A percentile compares a stretch with the other conserved stretches of the same genome.
Evolutionary conservation across 257 asterid species (phyloP).

Genomic region (Craterostigma plantagineum): DNA sequence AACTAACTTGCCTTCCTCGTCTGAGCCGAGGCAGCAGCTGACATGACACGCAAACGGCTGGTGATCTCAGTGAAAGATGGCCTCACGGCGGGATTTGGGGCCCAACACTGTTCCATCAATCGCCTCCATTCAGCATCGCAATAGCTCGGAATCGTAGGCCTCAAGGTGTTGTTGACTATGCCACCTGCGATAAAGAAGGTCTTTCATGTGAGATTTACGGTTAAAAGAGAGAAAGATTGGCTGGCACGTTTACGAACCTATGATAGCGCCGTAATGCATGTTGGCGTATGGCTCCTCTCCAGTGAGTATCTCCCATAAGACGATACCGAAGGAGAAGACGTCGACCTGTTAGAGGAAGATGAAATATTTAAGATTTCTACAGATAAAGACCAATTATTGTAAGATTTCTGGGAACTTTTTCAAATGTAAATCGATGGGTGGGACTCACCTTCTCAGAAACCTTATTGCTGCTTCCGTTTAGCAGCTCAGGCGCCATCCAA

Average conservation of each 20-base stretch:
- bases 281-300: constrained; percentile 96
- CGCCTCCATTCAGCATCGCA: constrained; percentile 86
- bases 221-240: neutral
- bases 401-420: neutral
- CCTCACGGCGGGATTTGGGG: constrained; percentile 68
- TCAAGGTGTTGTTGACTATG: constrained; percentile 72
- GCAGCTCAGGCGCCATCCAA: constrained; percentile 96
- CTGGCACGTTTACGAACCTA: constrained; percentile 22
- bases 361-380: no score
- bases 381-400: neutral
- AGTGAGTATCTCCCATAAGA: constrained; percentile 95
- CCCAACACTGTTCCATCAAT: constrained; percentile 89
- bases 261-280: constrained; percentile 95
- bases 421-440: neutral
- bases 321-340: constrained; percentile 88
- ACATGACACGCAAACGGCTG: constrained; percentile 56
- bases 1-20: constrained; percentile 21
- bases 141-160: constrained; percentile 75
- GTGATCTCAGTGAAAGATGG: constrained; percentile 81
- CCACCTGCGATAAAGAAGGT: constrained; percentile 38
- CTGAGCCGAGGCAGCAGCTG: constrained; percentile 24
- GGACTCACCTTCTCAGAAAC: constrained; percentile 75
- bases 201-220: neutral
- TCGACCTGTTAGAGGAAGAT: constrained; percentile 87
- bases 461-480: constrained; percentile 62